Evolutionary conservation across 495 filamentous ascomycete genomes (phyloP), one percentile per base, ranked within the genome.

Genomic region (Tuber microsphaerosporum): DNA sequence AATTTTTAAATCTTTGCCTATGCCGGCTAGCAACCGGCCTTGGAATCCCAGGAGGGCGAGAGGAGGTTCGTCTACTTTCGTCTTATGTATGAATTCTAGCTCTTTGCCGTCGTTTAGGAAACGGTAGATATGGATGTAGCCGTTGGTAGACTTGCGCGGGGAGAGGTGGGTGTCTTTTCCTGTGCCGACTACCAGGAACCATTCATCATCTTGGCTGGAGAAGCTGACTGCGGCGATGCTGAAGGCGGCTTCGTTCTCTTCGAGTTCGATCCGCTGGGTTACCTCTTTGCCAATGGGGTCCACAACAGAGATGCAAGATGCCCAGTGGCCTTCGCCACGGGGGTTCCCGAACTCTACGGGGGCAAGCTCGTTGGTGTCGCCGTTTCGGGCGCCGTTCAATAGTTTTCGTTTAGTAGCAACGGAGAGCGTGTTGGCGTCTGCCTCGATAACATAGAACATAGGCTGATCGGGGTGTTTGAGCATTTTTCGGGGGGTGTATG

Each of bases 21-120:
- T 87, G 48, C 96, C 96, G 19, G 90, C 92, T 12, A 94, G 85
- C 8, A 99, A 87, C 72, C 92, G 90, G 17, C 96, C 96, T 84
- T 99, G 94, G 86, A 98, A 99, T 26, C 89, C 89, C 42, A 94
- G 88, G 8, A 99, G 87, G 31, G 96, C 96, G 77, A 93, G 90
- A 1, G 96, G 94, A 1, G 94, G 94, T 73, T 93, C 89, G 75
- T 96, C 92, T 20, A 97, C 87, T 80, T 91, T 92, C 10, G 96
- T 98, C 84, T 97, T 97, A 85, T 98, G 96, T 75, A 97, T 94
- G 76, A 97, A 94, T 80, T 97, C 94, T 39, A 99, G 87, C 74
- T 91, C 89, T 76, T 88, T 89, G 69, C 96, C 96, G 78, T 94
- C 89, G 44, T 94, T 91, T 41, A 92, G 88, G 86, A 98, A 94